These are phyloP conservation scores for Trypanosoma melophagium DNA, from an alignment of 208 protist genomes.

Conservation along the genomic window DNA sequence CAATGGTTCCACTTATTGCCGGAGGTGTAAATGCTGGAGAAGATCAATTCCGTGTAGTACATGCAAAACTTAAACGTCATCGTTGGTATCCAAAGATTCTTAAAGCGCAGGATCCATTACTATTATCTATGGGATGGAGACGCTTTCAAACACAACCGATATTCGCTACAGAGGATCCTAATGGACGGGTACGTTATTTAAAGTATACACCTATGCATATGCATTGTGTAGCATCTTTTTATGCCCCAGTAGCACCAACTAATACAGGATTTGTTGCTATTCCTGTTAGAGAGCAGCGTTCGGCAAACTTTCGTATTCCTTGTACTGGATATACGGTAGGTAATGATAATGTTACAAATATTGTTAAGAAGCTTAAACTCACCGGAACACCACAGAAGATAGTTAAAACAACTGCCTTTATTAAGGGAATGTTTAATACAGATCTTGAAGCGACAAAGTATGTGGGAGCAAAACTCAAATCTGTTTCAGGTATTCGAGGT, in stretches of 20 bases:
- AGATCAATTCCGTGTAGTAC: slow-evolving; percentile 93
- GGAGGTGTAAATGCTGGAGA: slow-evolving; percentile 95
- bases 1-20: slow-evolving; percentile 86
- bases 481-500: slow-evolving; percentile 98
- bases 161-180: slow-evolving; percentile 95
- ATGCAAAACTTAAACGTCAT: slow-evolving; percentile 97
- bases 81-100: slow-evolving; percentile 98
- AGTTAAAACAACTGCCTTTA: slow-evolving; percentile 98
- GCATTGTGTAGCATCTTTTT: slow-evolving; percentile 98
- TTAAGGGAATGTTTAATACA: slow-evolving; percentile 96
- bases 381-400: slow-evolving; percentile 96
- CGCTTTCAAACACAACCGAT: slow-evolving; percentile 97
- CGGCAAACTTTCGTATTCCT: slow-evolving; percentile 91
- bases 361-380: slow-evolving; percentile 99
- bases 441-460: slow-evolving; percentile 97
- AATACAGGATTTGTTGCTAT: slow-evolving; percentile 97
- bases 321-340: slow-evolving; percentile 97
- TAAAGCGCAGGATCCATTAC: slow-evolving; percentile 98
- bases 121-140: slow-evolving; percentile 99
- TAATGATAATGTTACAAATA: slow-evolving; percentile 86
- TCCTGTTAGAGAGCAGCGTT: slow-evolving; percentile 60
- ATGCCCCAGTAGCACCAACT: slow-evolving; percentile 95
- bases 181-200: slow-evolving; percentile 95
- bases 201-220: slow-evolving; percentile 99
- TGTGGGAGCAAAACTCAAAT: slow-evolving; percentile 97